Percentiles rank a stretch among this genome's conserved stretches.
Evolutionary conservation across 73 alveolate genomes (phyloP).

Genomic region (Blepharisma japonicum): DNA sequence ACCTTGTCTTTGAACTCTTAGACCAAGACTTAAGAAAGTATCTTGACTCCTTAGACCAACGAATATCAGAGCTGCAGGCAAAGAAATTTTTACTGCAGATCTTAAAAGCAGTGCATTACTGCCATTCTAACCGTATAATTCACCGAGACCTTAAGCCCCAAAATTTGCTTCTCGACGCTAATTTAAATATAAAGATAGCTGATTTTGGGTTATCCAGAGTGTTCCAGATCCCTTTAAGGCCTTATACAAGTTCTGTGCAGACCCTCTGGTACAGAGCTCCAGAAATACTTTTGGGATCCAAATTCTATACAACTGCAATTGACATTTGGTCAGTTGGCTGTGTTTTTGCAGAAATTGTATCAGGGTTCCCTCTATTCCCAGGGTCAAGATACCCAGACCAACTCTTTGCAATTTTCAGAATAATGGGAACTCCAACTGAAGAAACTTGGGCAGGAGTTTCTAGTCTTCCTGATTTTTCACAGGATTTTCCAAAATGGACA

Average conservation of each 20-base stretch:
- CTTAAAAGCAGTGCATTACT: constrained; percentile 72
- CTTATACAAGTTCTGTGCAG: constrained; percentile 79
- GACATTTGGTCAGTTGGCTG: constrained; percentile 98
- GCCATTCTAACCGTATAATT: constrained; percentile 89
- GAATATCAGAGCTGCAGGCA: constrained; percentile 25
- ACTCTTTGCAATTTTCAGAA: constrained; percentile 75
- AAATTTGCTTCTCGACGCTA: constrained; percentile 58
- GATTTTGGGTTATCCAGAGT: constrained; percentile 87
- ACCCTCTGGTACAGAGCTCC: constrained; percentile 97
- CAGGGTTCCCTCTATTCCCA: constrained; percentile 75
- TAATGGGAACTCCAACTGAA: constrained; percentile 87
- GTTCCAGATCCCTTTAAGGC: constrained; percentile 65
- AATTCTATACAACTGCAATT: constrained; percentile 70
- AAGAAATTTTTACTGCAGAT: constrained; percentile 62
- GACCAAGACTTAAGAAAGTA: constrained; percentile 69
- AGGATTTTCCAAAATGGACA: constrained; percentile 74
- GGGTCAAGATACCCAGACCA: constrained; percentile 90
- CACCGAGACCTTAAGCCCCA: constrained; percentile 96
- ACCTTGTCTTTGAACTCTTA: constrained; percentile 62
- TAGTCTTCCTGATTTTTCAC: constrained; percentile 63
- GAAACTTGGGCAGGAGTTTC: constrained; percentile 71
- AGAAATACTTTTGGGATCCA: constrained; percentile 86
- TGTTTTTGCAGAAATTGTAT: constrained; percentile 84
- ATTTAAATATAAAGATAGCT: constrained; percentile 64
- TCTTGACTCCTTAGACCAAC: constrained; percentile 33